Evolutionary conservation across 2,329 filamentous ascomycete genomes (phyloP).

Genomic region (Zelopaecilomyces penicillatus): DNA sequence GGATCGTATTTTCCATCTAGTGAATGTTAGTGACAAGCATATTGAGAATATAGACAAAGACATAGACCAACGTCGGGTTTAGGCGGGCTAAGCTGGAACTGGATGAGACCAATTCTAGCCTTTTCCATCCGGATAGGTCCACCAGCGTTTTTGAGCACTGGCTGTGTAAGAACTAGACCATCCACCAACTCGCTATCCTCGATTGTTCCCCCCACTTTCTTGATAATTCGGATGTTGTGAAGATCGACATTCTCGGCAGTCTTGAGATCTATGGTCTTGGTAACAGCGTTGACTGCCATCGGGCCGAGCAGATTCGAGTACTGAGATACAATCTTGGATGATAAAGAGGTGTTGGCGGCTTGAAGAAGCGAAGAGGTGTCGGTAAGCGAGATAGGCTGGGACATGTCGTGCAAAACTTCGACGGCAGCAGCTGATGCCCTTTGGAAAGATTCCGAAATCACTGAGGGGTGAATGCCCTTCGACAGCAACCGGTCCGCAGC

Average conservation of each 20-base stretch:
- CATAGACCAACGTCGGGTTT: slow-evolving; percentile 73
- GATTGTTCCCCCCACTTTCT: slow-evolving; percentile 96
- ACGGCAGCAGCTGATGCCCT: slow-evolving; percentile 85
- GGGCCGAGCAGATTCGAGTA: slow-evolving; percentile 91
- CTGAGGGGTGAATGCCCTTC: slow-evolving; percentile 94
- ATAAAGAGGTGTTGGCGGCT: slow-evolving; percentile 92
- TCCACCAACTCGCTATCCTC: slow-evolving; percentile 98
- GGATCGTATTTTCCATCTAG: slow-evolving; percentile 98
- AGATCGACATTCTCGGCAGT: slow-evolving; percentile 95
- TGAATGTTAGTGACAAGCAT: slow-evolving; percentile 12
- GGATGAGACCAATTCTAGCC: slow-evolving; percentile 91
- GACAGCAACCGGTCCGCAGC: slow-evolving; percentile 83
- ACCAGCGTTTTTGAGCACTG: slow-evolving; percentile 85
- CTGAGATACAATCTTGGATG: slow-evolving; percentile 97
- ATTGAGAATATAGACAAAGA: background rate
- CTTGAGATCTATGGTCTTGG: slow-evolving; percentile 91
- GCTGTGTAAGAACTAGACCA: slow-evolving; percentile 84
- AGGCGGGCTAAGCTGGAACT: slow-evolving; percentile 96
- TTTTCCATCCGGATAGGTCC: slow-evolving; percentile 93
- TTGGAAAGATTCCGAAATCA: slow-evolving; percentile 97
- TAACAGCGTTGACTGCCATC: slow-evolving; percentile 95
- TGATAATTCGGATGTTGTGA: slow-evolving; percentile 91
- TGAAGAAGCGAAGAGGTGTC: slow-evolving; percentile 88
- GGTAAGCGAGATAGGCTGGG: slow-evolving; percentile 79
- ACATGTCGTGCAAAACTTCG: slow-evolving; percentile 87